Conservation (phyloP, 2,329 filamentous ascomycete genomes). For the Pleoardoris graminearum region DNA sequence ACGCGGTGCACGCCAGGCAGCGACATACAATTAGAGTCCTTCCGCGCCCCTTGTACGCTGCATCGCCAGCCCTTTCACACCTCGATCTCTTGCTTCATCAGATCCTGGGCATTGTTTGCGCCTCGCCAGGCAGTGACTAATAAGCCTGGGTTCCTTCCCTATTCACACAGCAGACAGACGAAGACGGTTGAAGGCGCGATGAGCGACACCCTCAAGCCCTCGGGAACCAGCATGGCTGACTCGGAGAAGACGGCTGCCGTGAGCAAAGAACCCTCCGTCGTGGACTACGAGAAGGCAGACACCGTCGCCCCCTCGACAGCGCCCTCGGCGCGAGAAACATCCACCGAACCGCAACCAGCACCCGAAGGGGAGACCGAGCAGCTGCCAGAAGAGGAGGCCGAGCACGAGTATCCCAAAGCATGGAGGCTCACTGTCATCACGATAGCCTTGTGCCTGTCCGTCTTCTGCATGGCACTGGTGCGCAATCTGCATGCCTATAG, state of each 20-base stretch:
- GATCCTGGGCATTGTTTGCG: background rate
- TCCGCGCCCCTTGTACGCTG: background rate
- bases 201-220: constrained; percentile 3
- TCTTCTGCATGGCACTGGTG: constrained; percentile 47
- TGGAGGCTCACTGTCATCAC: constrained; percentile 41
- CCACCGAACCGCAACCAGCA: background rate
- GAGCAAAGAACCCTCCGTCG: constrained; percentile 2
- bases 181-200: background rate
- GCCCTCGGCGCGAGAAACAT: background rate
- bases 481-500: constrained; percentile 9
- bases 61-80: background rate
- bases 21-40: background rate
- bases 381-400: constrained; percentile 29
- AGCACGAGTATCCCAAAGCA: constrained; percentile 41
- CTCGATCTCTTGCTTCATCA: background rate
- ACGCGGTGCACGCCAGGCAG: background rate
- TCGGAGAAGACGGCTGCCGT: background rate
- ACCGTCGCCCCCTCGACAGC: background rate
- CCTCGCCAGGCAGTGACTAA: background rate
- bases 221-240: background rate
- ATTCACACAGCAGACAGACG: background rate
- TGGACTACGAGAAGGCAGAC: constrained; percentile 2
- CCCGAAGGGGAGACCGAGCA: constrained; percentile 13
- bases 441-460: constrained; percentile 39
- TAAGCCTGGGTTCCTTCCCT: background rate